These are phyloP conservation scores for Mucor indicus DNA, from an alignment of 371 early-diverging fungal species.

Conservation along the genomic window DNA sequence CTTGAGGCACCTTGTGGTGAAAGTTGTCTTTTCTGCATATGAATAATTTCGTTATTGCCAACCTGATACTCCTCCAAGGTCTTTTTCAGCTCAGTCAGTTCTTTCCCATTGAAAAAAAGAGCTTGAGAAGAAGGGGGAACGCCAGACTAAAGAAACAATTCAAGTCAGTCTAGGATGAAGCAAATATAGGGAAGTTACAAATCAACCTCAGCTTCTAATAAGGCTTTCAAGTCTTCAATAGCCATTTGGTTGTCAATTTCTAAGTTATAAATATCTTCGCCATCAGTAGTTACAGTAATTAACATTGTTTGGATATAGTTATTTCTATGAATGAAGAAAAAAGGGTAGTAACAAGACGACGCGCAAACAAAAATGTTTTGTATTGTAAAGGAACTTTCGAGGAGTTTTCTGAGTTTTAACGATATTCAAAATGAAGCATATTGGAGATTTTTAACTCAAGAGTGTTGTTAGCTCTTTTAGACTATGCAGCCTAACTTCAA, in stretches of 20 bases:
- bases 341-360: too few species aligned
- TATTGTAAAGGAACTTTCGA: too few species aligned
- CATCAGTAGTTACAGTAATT: conserved; percentile 61
- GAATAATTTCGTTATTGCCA: conserved; percentile 71
- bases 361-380: too few species aligned
- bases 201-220: conserved; percentile 78
- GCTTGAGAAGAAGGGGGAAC: conserved; percentile 54
- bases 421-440: too few species aligned
- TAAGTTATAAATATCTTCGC: conserved; percentile 62
- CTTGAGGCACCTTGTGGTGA: conserved; percentile 11
- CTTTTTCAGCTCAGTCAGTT: conserved; percentile 57
- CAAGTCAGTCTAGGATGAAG: background rate
- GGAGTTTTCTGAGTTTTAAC: too few species aligned
- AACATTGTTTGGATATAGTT: too few species aligned
- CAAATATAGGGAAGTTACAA: background rate
- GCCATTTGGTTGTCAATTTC: conserved; percentile 81
- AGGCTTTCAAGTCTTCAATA: conserved; percentile 78
- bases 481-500: too few species aligned
- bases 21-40: conserved; percentile 45
- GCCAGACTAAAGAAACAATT: conserved; percentile 38
- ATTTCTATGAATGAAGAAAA: too few species aligned
- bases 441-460: too few species aligned
- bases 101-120: conserved; percentile 56
- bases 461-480: too few species aligned
- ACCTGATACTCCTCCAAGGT: conserved; percentile 68